Evolutionary conservation across 805 yeast genomes (phyloP).

Genomic region (Yarrowia keelungensis): DNA sequence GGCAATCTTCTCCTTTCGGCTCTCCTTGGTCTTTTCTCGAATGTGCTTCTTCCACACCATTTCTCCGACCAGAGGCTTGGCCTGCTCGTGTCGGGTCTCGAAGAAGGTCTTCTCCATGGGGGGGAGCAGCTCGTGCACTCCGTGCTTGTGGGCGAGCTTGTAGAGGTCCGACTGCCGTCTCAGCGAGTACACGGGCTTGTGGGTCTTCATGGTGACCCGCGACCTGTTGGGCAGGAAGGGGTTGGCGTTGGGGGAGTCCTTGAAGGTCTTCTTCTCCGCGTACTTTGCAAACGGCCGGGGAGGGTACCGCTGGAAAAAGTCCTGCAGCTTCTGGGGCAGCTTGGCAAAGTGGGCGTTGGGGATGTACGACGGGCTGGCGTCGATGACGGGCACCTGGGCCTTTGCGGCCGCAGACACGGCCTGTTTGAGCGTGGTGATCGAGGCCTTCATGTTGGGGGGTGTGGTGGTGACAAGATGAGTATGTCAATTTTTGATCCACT

Average conservation of each 20-base stretch:
- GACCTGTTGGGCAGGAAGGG: constrained; percentile 88
- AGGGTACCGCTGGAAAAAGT: constrained; percentile 81
- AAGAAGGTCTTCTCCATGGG: constrained; percentile 73
- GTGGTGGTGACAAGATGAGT: background rate
- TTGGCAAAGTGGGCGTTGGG: constrained; percentile 55
- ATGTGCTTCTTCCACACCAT: constrained; percentile 35
- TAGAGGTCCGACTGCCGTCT: constrained; percentile 83
- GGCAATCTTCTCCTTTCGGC: constrained; percentile 62
- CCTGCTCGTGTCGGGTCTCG: constrained; percentile 74
- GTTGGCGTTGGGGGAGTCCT: constrained; percentile 74
- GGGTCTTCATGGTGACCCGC: constrained; percentile 78
- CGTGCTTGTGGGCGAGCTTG: constrained; percentile 81
- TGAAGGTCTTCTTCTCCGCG: constrained; percentile 66
- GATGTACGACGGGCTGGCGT: constrained; percentile 26
- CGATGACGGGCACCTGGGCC: constrained; percentile 11
- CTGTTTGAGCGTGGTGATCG: constrained; percentile 3
- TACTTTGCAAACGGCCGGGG: constrained; percentile 80
- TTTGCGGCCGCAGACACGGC: constrained; percentile 13
- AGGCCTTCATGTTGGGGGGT: constrained; percentile 11
- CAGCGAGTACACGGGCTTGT: constrained; percentile 76
- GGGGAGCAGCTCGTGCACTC: constrained; percentile 81
- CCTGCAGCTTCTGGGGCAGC: constrained; percentile 73
- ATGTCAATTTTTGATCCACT: constrained; percentile 7
- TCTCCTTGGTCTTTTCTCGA: constrained; percentile 51
- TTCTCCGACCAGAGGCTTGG: constrained; percentile 72